Conservation (phyloP, 371 early-diverging fungal species). For the Polyrhizophydium stewartii region DNA sequence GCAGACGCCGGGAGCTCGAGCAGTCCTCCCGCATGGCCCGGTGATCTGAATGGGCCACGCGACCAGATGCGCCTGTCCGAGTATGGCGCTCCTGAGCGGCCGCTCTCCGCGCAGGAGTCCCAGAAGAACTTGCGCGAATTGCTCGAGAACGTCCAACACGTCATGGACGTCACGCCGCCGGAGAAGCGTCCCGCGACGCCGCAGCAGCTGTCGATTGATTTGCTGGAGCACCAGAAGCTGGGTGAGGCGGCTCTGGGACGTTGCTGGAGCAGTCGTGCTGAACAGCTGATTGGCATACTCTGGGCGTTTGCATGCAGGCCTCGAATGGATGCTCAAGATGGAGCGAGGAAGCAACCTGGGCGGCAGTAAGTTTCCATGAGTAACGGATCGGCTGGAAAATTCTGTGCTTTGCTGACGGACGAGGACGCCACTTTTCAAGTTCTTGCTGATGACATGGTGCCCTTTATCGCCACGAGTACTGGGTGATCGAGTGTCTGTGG, state of each 20-base stretch:
- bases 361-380: conserved; percentile 14
- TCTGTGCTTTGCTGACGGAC: no score
- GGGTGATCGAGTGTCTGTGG: no score
- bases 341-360: conserved; percentile 27
- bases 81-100: no score
- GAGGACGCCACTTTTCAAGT: conserved; percentile 1
- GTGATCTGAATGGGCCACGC: no score
- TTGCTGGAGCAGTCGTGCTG: neutral
- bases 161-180: conserved; percentile 14
- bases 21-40: no score
- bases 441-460: conserved; percentile 21
- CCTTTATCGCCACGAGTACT: no score
- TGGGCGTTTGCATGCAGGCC: conserved; percentile 8
- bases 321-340: conserved; percentile 38
- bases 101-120: conserved; percentile 1
- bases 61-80: no score
- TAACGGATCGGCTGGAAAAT: no score
- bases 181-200: conserved; percentile 20
- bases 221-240: conserved; percentile 37
- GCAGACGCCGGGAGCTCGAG: no score
- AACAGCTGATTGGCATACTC: neutral
- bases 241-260: conserved; percentile 6
- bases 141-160: conserved; percentile 26
- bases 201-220: conserved; percentile 12
- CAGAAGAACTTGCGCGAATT: conserved; percentile 21